A percentile compares a stretch with the other conserved stretches of the same genome.
These are phyloP conservation scores for Plantago lanceolata DNA, from an alignment of 305 asterid genomes.

Conservation along the genomic window DNA sequence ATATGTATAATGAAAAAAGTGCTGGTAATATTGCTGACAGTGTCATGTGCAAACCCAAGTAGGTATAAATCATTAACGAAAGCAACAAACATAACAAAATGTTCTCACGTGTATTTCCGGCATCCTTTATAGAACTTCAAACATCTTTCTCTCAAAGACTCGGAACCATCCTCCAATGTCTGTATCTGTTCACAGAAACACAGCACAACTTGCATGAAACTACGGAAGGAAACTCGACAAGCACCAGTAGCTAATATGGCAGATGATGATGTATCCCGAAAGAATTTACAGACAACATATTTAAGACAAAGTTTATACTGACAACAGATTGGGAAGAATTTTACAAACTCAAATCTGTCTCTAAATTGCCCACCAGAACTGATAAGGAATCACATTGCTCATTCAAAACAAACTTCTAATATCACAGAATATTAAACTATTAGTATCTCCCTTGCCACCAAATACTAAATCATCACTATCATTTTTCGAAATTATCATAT, in stretches of 20 bases:
- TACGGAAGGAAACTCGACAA: conserved; percentile 10
- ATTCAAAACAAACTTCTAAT: not conserved
- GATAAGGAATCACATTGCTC: not conserved
- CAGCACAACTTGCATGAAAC: conserved; percentile 14
- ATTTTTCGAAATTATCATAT: too few species aligned
- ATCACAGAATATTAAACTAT: too few species aligned
- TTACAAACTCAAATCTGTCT: not conserved
- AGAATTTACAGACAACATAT: not conserved
- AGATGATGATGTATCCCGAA: not conserved
- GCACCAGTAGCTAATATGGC: conserved; percentile 17
- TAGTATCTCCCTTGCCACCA: too few species aligned
- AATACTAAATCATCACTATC: too few species aligned
- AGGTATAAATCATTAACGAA: not conserved
- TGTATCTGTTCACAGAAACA: conserved; percentile 60
- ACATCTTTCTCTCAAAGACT: conserved; percentile 87
- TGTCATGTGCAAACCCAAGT: not conserved
- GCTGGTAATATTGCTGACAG: not conserved
- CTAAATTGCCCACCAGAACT: too few species aligned
- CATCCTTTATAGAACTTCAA: conserved; percentile 95
- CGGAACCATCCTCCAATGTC: conserved; percentile 91
- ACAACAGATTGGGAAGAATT: not conserved
- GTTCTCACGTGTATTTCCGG: conserved; percentile 93
- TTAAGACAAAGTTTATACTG: not conserved
- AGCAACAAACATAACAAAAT: conserved; percentile 18
- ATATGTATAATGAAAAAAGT: not conserved